Evolutionary conservation across 2,329 filamentous ascomycete species (phyloP).

Genomic region (Cercospora sojina): DNA sequence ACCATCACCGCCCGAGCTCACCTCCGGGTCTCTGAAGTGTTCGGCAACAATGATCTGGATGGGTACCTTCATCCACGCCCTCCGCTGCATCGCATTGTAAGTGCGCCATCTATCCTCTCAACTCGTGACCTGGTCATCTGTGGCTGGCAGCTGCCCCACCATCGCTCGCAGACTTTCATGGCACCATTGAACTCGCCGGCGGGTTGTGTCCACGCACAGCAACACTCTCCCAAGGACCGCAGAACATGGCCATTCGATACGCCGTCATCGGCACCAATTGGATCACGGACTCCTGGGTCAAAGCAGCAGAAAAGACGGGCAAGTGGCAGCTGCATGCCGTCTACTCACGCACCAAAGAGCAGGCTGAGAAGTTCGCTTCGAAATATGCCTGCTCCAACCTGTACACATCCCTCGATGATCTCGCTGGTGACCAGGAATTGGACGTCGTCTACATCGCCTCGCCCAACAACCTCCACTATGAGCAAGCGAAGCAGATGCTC

Average conservation of each 20-base stretch:
- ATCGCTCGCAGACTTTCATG: background rate
- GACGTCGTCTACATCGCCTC: constrained; percentile 51
- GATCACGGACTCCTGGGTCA: constrained; percentile 52
- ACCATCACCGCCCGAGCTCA: constrained; percentile 1
- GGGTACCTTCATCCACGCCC: background rate
- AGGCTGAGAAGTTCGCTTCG: constrained; percentile 45
- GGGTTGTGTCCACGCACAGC: background rate
- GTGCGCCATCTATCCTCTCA: no score
- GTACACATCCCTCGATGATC: constrained; percentile 43
- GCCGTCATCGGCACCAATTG: constrained; percentile 50
- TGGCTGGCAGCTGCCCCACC: background rate
- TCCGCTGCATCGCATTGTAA: background rate
- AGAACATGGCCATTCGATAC: constrained; percentile 41
- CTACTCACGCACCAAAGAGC: constrained; percentile 48
- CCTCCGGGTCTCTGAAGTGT: background rate
- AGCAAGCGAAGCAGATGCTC: constrained; percentile 47
- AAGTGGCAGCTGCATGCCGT: constrained; percentile 48
- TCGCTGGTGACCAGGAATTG: constrained; percentile 43
- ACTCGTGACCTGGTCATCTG: background rate
- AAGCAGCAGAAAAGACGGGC: constrained; percentile 44
- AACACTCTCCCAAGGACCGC: background rate
- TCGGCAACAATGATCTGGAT: no score
- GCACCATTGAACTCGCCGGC: background rate
- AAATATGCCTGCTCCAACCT: constrained; percentile 41
- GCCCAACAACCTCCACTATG: constrained; percentile 50